phyloP scores from a whole-genome alignment of 176 grass and related monocot genomes.

The Themeda triandra region DNA sequence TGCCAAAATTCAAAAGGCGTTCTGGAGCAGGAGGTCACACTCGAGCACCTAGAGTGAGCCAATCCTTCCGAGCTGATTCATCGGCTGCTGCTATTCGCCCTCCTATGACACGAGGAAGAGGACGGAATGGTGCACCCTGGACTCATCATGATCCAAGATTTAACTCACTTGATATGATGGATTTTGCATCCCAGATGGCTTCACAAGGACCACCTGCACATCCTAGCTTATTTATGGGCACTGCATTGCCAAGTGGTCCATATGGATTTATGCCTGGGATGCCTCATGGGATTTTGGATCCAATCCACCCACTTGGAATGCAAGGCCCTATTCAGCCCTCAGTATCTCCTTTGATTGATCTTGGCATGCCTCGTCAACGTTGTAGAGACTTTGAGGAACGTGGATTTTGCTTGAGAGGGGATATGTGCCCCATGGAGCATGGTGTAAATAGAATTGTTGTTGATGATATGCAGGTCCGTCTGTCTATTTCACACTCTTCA shows the following conservation, averaged over 20 bases:
- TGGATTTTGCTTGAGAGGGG: slow-evolving; percentile 95
- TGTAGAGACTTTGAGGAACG: slow-evolving; percentile 97
- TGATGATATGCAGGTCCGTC: slow-evolving; percentile 90
- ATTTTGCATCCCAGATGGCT: slow-evolving; percentile 75
- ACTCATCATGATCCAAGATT: slow-evolving; percentile 73
- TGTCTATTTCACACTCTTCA: slow-evolving; percentile 39
- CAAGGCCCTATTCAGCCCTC: slow-evolving; percentile 60
- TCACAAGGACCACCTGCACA: slow-evolving; percentile 66
- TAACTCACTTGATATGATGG: slow-evolving; percentile 66
- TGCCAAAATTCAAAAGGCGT: slow-evolving; percentile 62
- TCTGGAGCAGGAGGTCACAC: slow-evolving; percentile 29
- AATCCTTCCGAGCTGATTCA: slow-evolving; percentile 51
- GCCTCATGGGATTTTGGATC: slow-evolving; percentile 80
- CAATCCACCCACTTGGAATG: slow-evolving; percentile 76
- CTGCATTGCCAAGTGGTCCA: slow-evolving; percentile 55
- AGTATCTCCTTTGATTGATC: slow-evolving; percentile 66
- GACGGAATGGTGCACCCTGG: slow-evolving; percentile 60
- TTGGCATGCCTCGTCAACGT: slow-evolving; percentile 82
- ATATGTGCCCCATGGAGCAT: slow-evolving; percentile 99
- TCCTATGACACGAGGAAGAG: slow-evolving; percentile 70
- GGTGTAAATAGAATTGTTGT: slow-evolving; percentile 97
- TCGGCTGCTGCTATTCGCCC: slow-evolving; percentile 28
- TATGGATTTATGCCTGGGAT: slow-evolving; percentile 93
- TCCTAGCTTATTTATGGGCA: slow-evolving; percentile 55
- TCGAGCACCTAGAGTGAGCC: slow-evolving; percentile 48